Percentiles rank a stretch among this genome's conserved stretches.
Evolutionary conservation across 2,329 filamentous ascomycete genomes (phyloP).

Genomic region (Cladophialophora immunda): DNA sequence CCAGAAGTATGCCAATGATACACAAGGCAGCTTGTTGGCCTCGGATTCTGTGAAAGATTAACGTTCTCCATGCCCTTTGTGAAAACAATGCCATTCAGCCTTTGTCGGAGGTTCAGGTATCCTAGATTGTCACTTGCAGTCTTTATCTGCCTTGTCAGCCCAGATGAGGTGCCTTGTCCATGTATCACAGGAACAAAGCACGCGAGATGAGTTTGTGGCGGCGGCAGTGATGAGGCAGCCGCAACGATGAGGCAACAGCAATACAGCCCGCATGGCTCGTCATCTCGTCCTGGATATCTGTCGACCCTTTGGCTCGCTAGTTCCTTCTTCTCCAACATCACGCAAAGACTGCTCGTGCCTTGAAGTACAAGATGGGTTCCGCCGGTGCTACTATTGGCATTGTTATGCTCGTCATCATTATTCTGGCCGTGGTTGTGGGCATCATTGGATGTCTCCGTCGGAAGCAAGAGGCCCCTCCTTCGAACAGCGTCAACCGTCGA

Average conservation of each 20-base stretch:
- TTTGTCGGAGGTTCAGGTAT: not conserved
- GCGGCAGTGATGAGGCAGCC: not conserved
- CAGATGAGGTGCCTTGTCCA: not conserved
- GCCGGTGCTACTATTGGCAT: not conserved
- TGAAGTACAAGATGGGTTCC: not conserved
- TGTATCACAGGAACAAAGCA: not conserved
- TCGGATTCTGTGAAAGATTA: not conserved
- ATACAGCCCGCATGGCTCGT: not conserved
- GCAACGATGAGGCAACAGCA: not conserved
- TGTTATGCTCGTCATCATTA: not conserved
- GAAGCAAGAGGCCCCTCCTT: not conserved
- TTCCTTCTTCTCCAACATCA: not conserved
- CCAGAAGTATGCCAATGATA: not conserved
- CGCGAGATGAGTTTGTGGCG: not conserved
- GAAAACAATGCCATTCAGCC: not conserved
- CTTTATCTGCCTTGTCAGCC: not conserved
- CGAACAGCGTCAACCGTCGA: not conserved
- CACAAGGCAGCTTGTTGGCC: not conserved
- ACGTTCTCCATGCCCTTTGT: not conserved
- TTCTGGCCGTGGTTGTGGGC: not conserved
- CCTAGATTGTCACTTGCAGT: not conserved
- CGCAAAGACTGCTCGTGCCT: not conserved
- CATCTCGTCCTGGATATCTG: not conserved
- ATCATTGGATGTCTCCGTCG: not conserved
- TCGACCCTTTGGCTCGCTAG: not conserved